Evolutionary conservation across 768 basidiomycete genomes (phyloP).

Genomic region (Panellus pusillus): DNA sequence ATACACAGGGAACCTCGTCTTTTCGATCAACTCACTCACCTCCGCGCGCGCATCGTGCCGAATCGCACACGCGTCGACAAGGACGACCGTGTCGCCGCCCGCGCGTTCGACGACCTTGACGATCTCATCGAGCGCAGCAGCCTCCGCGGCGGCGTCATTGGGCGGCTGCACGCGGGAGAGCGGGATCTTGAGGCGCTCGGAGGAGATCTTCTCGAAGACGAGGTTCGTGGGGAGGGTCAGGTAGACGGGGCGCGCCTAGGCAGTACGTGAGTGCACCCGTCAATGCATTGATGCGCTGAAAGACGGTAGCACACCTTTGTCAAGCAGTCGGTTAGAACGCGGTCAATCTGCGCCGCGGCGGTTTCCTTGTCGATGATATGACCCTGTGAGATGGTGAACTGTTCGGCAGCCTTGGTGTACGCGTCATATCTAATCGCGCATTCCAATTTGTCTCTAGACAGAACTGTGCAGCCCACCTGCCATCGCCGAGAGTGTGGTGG

Average conservation of each 20-base stretch:
- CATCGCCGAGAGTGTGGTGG: conserved; percentile 89
- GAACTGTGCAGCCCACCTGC: conserved; percentile 41
- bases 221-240: conserved; percentile 85
- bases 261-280: no score
- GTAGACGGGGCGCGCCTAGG: conserved; percentile 76
- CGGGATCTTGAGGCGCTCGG: conserved; percentile 60
- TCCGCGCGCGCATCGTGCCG: conserved; percentile 69
- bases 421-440: conserved; percentile 66
- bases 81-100: conserved; percentile 66
- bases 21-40: conserved; percentile 57
- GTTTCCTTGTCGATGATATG: conserved; percentile 49
- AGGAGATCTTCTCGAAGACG: conserved; percentile 64
- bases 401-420: conserved; percentile 72
- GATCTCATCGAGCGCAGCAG: conserved; percentile 75
- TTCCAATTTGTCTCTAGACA: no score
- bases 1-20: conserved; percentile 73
- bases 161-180: conserved; percentile 48
- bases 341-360: conserved; percentile 76
- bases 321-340: conserved; percentile 69
- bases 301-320: conserved; percentile 30
- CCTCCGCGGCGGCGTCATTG: conserved; percentile 60
- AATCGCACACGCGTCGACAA: conserved; percentile 79
- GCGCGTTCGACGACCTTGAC: conserved; percentile 61
- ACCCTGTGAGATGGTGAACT: conserved; percentile 73
- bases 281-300: no score